Evolutionary conservation across 2,329 filamentous ascomycete species (phyloP).

Genomic region (Scortechinia acanthostroma): DNA sequence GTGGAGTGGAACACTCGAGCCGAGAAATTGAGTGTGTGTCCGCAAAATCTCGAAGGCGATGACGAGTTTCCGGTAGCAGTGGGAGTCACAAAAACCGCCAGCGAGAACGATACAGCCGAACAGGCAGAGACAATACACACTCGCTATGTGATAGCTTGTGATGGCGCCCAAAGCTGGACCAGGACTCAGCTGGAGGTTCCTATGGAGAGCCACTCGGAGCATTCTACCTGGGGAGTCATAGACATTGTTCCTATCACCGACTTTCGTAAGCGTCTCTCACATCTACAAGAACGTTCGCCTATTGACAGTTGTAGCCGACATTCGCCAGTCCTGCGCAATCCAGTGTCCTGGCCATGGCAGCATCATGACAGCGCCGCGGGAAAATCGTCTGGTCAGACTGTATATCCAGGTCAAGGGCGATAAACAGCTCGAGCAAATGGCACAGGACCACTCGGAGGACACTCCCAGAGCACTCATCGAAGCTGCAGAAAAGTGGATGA

Average conservation of each 20-base stretch:
- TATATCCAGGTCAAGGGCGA: not conserved
- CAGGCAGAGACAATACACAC: too few species aligned
- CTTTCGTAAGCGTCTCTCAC: constrained; percentile 11
- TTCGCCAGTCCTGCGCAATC: not conserved
- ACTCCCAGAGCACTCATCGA: not conserved
- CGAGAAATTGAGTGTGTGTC: not conserved
- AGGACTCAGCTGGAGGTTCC: constrained; percentile 15
- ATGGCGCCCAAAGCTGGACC: constrained; percentile 18
- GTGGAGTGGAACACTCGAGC: not conserved
- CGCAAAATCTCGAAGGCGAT: not conserved
- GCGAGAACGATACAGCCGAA: not conserved
- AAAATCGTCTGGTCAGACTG: not conserved
- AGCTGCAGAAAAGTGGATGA: not conserved
- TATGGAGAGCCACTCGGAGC: constrained; percentile 18
- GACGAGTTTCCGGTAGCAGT: too few species aligned
- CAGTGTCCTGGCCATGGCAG: not conserved
- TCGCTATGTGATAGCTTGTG: constrained; percentile 22
- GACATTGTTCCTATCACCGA: constrained; percentile 19
- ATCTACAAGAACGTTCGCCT: too few species aligned
- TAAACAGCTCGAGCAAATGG: not conserved
- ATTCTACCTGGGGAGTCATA: constrained; percentile 20
- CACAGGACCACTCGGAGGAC: not conserved
- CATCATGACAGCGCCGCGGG: not conserved
- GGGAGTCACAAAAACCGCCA: not conserved
- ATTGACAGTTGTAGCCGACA: too few species aligned